These are phyloP conservation scores for Casuarina equisetifolia DNA, from an alignment of 306 rosid species.

Conservation along the genomic window DNA sequence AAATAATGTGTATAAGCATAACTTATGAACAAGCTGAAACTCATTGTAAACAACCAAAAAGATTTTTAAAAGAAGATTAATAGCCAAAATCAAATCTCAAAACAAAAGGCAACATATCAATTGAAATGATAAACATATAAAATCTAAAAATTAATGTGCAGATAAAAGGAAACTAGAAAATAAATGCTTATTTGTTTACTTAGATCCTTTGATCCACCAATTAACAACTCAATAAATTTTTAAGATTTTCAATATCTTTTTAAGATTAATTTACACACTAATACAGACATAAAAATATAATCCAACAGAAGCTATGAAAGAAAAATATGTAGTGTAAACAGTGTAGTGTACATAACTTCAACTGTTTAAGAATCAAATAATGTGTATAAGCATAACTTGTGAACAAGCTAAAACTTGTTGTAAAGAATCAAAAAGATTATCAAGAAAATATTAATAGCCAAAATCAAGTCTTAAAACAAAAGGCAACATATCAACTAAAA, in stretches of 20 bases:
- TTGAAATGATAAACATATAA: not conserved
- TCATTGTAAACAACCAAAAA: slow-evolving; percentile 67
- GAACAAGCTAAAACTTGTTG: no score
- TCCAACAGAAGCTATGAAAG: slow-evolving; percentile 96
- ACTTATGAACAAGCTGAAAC: slow-evolving; percentile 97
- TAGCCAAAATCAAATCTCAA: not conserved
- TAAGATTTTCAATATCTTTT: no score
- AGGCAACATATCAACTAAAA: no score
- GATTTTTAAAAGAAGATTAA: slow-evolving; percentile 21
- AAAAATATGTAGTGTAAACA: slow-evolving; percentile 72
- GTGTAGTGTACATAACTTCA: no score
- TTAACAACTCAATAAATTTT: no score
- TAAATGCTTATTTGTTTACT: no score
- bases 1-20: slow-evolving; percentile 89
- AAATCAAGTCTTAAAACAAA: no score
- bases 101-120: not conserved
- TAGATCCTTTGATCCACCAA: not conserved
- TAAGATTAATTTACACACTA: slow-evolving; percentile 35
- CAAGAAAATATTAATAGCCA: no score
- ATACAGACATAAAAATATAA: slow-evolving; percentile 82
- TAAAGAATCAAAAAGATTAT: no score
- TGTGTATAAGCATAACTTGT: no score
- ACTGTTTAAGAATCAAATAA: no score
- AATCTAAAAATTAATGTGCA: not conserved
- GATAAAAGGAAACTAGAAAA: not conserved